These are phyloP conservation scores for Phaeosphaeriaceae sp. DNA, from an alignment of 2,329 filamentous ascomycete genomes.

Conservation along the genomic window DNA sequence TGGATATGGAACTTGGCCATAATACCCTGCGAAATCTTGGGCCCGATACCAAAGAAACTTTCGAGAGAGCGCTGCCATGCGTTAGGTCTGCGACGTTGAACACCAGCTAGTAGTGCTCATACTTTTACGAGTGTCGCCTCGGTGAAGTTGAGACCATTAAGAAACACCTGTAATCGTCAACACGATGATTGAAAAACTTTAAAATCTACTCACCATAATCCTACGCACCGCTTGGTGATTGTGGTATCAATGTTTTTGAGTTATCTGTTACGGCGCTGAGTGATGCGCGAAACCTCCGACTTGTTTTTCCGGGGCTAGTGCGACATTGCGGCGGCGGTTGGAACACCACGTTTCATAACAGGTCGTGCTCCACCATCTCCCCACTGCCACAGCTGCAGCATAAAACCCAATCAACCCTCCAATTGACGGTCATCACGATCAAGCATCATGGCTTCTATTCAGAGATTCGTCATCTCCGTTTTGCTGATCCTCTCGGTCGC, in stretches of 20 bases:
- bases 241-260: conserved; percentile 21
- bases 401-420: conserved; percentile 32
- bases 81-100: conserved; percentile 31
- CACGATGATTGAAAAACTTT: neutral
- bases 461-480: conserved; percentile 72
- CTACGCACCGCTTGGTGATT: conserved; percentile 15
- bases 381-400: conserved; percentile 25
- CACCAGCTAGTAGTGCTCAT: conserved; percentile 46
- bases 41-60: conserved; percentile 45
- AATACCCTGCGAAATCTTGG: conserved; percentile 65
- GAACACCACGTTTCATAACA: conserved; percentile 44
- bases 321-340: conserved; percentile 21
- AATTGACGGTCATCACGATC: conserved; percentile 20
- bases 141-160: conserved; percentile 84
- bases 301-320: conserved; percentile 11
- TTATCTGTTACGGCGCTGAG: conserved; percentile 19
- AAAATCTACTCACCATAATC: conserved; percentile 33
- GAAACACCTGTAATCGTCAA: conserved; percentile 69
- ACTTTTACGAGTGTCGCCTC: conserved; percentile 85
- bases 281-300: conserved; percentile 12
- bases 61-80: conserved; percentile 68
- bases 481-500: conserved; percentile 76
- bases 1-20: conserved; percentile 91
- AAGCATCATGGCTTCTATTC: conserved; percentile 74
- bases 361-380: conserved; percentile 13